These are phyloP conservation scores for Calvatia gigantea DNA, from an alignment of 768 basidiomycete genomes.

Conservation along the genomic window DNA sequence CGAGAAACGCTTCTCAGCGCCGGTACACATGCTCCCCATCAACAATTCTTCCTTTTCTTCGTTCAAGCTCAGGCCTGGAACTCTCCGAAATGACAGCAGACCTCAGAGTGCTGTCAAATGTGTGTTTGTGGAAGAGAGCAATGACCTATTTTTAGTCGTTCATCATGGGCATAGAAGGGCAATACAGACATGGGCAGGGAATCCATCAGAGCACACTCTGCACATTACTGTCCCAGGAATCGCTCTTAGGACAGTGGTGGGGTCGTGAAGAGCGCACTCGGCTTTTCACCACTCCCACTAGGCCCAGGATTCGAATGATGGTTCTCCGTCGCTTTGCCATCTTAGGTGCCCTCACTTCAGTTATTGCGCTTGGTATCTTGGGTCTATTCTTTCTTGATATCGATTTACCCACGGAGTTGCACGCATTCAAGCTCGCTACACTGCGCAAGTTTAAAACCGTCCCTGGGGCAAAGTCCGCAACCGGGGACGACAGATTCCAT, in stretches of 20 bases:
- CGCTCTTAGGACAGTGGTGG: background rate
- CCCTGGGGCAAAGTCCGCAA: background rate
- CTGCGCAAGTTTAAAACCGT: background rate
- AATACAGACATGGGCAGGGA: background rate
- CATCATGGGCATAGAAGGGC: background rate
- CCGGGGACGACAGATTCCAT: background rate
- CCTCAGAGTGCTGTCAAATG: background rate
- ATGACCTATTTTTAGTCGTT: background rate
- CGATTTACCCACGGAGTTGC: background rate
- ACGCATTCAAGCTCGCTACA: background rate
- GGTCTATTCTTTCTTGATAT: conserved; percentile 3
- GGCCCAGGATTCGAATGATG: background rate
- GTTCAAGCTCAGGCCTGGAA: background rate
- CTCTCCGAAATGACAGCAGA: too few species aligned
- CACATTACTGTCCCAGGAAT: background rate
- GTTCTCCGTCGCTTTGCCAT: background rate
- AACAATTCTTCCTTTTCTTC: background rate
- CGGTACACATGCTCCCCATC: background rate
- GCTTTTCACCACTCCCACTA: background rate
- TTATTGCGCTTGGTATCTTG: background rate
- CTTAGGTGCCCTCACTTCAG: background rate
- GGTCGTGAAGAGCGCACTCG: background rate
- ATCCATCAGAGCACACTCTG: background rate
- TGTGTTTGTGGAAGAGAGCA: background rate
- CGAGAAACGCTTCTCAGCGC: background rate